Percentiles rank a stretch among this genome's conserved stretches.
Conservation (phyloP, 2,329 filamentous ascomycete species). For the Incumbomyces lentus region DNA sequence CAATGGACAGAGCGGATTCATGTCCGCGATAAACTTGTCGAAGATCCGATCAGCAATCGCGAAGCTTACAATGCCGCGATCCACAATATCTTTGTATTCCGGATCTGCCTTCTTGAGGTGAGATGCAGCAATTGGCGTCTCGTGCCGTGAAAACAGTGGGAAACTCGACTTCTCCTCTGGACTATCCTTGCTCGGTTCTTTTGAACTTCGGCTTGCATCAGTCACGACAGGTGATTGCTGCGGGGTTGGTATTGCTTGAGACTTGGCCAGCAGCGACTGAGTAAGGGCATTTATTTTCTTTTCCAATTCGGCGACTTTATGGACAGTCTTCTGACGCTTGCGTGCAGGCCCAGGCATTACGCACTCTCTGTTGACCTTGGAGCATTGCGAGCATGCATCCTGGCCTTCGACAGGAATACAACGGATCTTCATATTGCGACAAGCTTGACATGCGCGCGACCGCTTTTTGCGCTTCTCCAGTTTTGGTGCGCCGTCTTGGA, state of each 20-base stretch:
- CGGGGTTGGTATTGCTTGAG: slow-evolving; percentile 15
- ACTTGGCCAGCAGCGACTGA: slow-evolving; percentile 58
- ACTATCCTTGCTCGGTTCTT: background rate
- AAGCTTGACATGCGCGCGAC: slow-evolving; percentile 18
- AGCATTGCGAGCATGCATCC: slow-evolving; percentile 57
- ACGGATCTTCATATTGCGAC: slow-evolving; percentile 21
- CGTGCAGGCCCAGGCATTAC: slow-evolving; percentile 63
- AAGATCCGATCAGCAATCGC: slow-evolving; percentile 45
- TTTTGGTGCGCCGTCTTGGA: slow-evolving; percentile 10
- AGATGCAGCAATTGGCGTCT: background rate
- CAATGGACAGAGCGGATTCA: slow-evolving; percentile 46
- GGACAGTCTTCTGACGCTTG: slow-evolving; percentile 83
- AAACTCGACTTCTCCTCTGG: slow-evolving; percentile 2
- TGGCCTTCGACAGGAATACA: slow-evolving; percentile 20
- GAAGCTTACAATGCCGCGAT: slow-evolving; percentile 40
- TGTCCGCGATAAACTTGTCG: slow-evolving; percentile 41
- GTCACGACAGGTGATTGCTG: slow-evolving; percentile 3
- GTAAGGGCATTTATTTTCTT: slow-evolving; percentile 85
- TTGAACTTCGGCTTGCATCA: slow-evolving; percentile 1
- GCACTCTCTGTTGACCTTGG: slow-evolving; percentile 67
- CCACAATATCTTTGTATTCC: slow-evolving; percentile 37
- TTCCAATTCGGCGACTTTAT: slow-evolving; percentile 81
- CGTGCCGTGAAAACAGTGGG: background rate
- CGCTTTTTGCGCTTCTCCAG: slow-evolving; percentile 17
- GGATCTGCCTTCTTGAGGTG: background rate